Evolutionary conservation across 371 early-diverging fungal species (phyloP).

Genomic region (Conidiobolus coronatus): DNA sequence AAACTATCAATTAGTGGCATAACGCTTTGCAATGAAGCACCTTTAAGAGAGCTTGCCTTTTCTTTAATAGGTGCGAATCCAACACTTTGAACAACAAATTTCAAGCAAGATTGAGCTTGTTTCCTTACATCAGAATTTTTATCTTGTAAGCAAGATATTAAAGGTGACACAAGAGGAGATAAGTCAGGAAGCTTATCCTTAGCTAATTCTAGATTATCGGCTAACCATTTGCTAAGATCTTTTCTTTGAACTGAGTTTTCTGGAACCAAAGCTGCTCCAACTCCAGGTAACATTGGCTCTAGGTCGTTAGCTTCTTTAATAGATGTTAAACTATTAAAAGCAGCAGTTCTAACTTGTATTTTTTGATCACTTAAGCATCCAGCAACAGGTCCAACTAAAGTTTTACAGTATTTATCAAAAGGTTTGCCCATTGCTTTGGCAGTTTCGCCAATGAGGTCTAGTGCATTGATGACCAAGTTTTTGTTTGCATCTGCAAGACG

Average conservation of each 20-base stretch:
- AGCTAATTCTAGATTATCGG: constrained; percentile 18
- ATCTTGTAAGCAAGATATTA: constrained; percentile 65
- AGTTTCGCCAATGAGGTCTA: constrained; percentile 44
- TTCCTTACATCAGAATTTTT: constrained; percentile 76
- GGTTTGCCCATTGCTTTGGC: constrained; percentile 68
- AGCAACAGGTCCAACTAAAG: constrained; percentile 22
- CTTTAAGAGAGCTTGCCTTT: constrained; percentile 32
- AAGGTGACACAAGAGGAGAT: constrained; percentile 30
- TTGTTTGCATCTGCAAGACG: constrained; percentile 77
- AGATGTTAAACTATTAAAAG: constrained; percentile 41
- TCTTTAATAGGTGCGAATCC: constrained; percentile 32
- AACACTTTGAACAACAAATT: constrained; percentile 23
- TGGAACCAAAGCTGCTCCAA: constrained; percentile 36
- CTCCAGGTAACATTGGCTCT: constrained; percentile 33
- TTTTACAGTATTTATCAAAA: constrained; percentile 26
- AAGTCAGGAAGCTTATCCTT: constrained; percentile 24
- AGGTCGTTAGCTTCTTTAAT: constrained; percentile 37
- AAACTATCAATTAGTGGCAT: constrained; percentile 39
- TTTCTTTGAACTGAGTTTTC: constrained; percentile 66
- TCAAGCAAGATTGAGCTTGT: constrained; percentile 43
- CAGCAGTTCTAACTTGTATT: constrained; percentile 55
- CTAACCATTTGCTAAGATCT: constrained; percentile 58
- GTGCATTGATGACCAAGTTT: constrained; percentile 46
- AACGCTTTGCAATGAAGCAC: constrained; percentile 32
- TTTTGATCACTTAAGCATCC: constrained; percentile 69